Conservation (phyloP, 495 filamentous ascomycete species). For the Tuber brumale region DNA sequence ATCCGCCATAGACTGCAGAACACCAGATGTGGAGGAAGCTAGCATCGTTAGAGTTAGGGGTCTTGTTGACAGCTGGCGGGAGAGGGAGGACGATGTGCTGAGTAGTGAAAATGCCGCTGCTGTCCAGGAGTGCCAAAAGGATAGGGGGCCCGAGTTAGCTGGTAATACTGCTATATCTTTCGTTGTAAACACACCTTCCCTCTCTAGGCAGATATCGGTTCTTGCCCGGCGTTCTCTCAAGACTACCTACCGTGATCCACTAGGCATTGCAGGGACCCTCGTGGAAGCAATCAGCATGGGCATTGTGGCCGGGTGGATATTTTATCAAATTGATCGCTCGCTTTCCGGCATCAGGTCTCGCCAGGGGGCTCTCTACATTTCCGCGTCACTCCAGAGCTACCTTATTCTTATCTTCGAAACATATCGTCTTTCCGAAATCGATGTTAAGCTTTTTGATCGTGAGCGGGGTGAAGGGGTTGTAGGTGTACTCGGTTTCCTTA, state of each 20-base stretch:
- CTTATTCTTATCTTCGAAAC: slow-evolving; percentile 66
- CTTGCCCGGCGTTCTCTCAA: slow-evolving; percentile 60
- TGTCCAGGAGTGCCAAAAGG: not conserved
- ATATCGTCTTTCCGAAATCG: slow-evolving; percentile 57
- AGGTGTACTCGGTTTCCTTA: slow-evolving; percentile 57
- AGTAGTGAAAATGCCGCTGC: slow-evolving; percentile 9
- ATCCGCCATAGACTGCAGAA: slow-evolving; percentile 62
- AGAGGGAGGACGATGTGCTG: slow-evolving; percentile 32
- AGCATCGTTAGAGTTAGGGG: slow-evolving; percentile 52
- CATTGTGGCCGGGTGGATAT: slow-evolving; percentile 65
- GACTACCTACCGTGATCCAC: slow-evolving; percentile 62
- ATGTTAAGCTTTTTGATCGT: slow-evolving; percentile 67
- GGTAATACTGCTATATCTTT: not conserved
- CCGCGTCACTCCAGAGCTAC: slow-evolving; percentile 62
- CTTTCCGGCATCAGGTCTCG: slow-evolving; percentile 60
- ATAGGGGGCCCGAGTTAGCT: slow-evolving; percentile 10
- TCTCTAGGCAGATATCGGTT: slow-evolving; percentile 56
- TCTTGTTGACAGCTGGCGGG: slow-evolving; percentile 53
- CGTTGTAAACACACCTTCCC: slow-evolving; percentile 36
- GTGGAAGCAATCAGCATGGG: slow-evolving; percentile 61
- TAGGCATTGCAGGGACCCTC: slow-evolving; percentile 61
- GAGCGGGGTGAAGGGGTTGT: slow-evolving; percentile 66
- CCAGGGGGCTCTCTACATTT: slow-evolving; percentile 62
- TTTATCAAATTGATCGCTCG: slow-evolving; percentile 54
- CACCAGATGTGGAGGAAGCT: slow-evolving; percentile 53